phyloP scores from a whole-genome alignment of 75 land plant species.

The Gnetum montanum region DNA sequence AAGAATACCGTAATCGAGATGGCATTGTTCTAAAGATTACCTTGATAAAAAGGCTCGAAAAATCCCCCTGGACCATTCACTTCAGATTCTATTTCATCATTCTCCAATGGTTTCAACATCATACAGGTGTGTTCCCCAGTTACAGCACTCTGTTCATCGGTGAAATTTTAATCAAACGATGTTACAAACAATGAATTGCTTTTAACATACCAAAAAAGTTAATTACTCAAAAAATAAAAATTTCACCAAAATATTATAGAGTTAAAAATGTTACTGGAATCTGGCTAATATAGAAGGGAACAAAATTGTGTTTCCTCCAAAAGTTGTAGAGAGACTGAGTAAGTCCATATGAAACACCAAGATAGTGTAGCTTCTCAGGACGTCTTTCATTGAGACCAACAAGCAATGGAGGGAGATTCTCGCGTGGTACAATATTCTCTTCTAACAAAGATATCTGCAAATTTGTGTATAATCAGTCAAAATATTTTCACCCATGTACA shows the following conservation, averaged over 20 bases:
- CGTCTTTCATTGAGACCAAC: constrained; percentile 71
- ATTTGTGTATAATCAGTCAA: background rate
- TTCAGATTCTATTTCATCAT: constrained; percentile 63
- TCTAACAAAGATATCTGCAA: constrained; percentile 76
- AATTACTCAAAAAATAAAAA: background rate
- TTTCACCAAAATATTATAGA: too few species aligned
- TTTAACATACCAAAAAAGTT: background rate
- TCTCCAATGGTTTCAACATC: constrained; percentile 71
- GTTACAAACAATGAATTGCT: background rate
- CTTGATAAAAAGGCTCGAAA: constrained; percentile 69
- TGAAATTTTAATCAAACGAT: background rate
- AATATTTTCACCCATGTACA: too few species aligned
- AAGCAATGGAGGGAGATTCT: constrained; percentile 78
- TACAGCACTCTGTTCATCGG: constrained; percentile 57
- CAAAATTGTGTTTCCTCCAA: constrained; percentile 81
- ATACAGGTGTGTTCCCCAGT: constrained; percentile 98
- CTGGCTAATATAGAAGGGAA: constrained; percentile 77
- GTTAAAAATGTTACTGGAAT: constrained; percentile 37
- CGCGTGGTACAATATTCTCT: constrained; percentile 70
- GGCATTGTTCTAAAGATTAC: too few species aligned
- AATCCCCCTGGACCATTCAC: constrained; percentile 46
- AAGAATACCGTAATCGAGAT: background rate
- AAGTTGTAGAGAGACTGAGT: constrained; percentile 77
- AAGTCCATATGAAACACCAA: constrained; percentile 96
- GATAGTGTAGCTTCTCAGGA: constrained; percentile 86